A percentile compares a stretch with the other conserved stretches of the same genome.
Evolutionary conservation across 164 flowering plant genomes (phyloP).

Genomic region (Stephania yunnanensis): DNA sequence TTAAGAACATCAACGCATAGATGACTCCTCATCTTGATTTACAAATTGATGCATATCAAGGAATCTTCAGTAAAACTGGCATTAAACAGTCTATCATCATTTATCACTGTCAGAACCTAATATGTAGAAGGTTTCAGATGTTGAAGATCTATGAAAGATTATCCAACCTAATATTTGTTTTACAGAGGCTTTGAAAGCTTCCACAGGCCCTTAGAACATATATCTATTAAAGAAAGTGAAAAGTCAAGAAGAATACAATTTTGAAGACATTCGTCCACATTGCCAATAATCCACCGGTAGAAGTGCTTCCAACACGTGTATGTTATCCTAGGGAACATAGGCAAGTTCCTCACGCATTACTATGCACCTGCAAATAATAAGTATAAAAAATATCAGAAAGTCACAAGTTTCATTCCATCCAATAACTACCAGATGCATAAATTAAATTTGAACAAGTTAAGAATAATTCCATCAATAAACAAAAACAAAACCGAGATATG

Average conservation of each 20-base stretch:
- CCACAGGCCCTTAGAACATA: background rate
- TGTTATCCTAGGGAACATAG: slow-evolving; percentile 1
- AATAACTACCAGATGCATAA: background rate
- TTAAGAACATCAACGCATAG: no score
- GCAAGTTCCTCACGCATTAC: background rate
- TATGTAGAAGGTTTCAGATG: no score
- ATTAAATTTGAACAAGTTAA: background rate
- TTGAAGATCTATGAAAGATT: no score
- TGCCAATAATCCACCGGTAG: slow-evolving; percentile 9
- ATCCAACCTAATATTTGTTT: no score
- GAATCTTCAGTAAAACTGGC: no score
- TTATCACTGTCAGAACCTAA: no score
- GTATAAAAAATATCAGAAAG: background rate
- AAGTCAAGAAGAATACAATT: slow-evolving; percentile 40
- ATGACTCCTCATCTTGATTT: no score
- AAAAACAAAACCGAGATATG: background rate
- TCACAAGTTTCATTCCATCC: background rate
- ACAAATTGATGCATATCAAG: no score
- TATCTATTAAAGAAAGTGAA: background rate
- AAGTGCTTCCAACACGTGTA: slow-evolving; percentile 5
- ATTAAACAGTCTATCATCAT: no score
- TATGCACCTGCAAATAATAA: slow-evolving; percentile 10
- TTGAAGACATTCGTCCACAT: slow-evolving; percentile 90
- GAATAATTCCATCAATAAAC: background rate
- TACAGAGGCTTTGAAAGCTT: no score